These are phyloP conservation scores for Parafenestella ontariensis DNA, from an alignment of 2,329 filamentous ascomycete genomes.

Conservation along the genomic window DNA sequence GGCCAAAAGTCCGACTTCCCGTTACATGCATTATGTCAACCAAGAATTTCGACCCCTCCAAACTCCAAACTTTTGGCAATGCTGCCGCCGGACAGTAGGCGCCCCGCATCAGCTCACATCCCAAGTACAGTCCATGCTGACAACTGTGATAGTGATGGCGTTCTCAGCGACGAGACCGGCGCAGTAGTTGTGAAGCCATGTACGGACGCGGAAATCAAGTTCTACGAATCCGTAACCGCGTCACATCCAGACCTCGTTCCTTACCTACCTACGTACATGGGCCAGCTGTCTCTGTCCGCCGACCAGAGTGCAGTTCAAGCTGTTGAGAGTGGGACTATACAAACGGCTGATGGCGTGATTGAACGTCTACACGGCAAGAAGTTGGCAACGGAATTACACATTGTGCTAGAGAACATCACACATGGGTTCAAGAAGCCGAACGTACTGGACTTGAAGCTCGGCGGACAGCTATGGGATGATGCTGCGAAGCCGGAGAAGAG, in stretches of 20 bases:
- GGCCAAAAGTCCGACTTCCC: background rate
- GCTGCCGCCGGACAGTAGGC: slow-evolving; percentile 87
- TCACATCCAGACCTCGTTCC: slow-evolving; percentile 76
- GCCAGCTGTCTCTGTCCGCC: slow-evolving; percentile 69
- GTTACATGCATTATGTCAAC: slow-evolving; percentile 41
- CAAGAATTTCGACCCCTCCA: slow-evolving; percentile 63
- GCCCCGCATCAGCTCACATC: slow-evolving; percentile 6
- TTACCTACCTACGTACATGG: slow-evolving; percentile 86
- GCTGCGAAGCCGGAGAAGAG: slow-evolving; percentile 65
- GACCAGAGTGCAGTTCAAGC: slow-evolving; percentile 23
- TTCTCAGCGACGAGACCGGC: slow-evolving; percentile 82
- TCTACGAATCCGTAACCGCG: slow-evolving; percentile 77
- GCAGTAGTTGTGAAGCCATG: slow-evolving; percentile 94
- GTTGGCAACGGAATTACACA: slow-evolving; percentile 76
- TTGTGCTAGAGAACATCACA: slow-evolving; percentile 86
- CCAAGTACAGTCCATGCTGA: slow-evolving; percentile 13
- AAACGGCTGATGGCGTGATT: slow-evolving; percentile 32
- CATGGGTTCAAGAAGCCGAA: slow-evolving; percentile 84
- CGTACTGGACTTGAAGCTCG: slow-evolving; percentile 92
- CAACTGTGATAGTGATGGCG: slow-evolving; percentile 73
- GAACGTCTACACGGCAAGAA: slow-evolving; percentile 64
- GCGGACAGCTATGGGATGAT: slow-evolving; percentile 84
- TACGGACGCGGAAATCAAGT: slow-evolving; percentile 81
- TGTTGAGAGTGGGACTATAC: slow-evolving; percentile 36
- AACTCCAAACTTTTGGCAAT: slow-evolving; percentile 73